These are phyloP conservation scores for Chalciporus sphaerocephalus DNA, from an alignment of 768 basidiomycete species.

Conservation along the genomic window DNA sequence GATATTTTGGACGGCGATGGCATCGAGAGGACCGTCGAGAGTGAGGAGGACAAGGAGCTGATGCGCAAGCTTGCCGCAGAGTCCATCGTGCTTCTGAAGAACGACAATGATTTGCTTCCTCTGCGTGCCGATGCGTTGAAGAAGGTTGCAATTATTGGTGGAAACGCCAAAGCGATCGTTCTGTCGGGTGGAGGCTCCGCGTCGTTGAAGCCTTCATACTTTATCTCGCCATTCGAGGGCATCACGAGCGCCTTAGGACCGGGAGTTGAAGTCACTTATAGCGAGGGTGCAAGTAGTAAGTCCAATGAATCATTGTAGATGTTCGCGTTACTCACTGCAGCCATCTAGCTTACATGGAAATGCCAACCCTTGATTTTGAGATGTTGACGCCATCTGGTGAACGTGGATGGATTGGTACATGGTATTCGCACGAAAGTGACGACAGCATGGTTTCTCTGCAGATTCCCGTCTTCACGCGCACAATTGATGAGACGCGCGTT, in stretches of 20 bases:
- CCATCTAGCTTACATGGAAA: conserved; percentile 57
- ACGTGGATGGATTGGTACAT: conserved; percentile 63
- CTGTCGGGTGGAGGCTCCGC: conserved; percentile 81
- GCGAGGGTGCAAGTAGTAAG: conserved; percentile 67
- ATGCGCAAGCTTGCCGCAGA: conserved; percentile 66
- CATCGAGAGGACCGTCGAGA: conserved; percentile 58
- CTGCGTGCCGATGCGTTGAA: conserved; percentile 44
- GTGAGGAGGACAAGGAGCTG: conserved; percentile 54
- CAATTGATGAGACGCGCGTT: conserved; percentile 61
- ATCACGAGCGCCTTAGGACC: conserved; percentile 51
- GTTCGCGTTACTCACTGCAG: too few species aligned
- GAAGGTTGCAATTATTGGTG: conserved; percentile 74
- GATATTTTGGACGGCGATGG: conserved; percentile 76
- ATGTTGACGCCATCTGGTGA: conserved; percentile 54
- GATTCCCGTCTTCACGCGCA: conserved; percentile 38
- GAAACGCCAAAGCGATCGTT: conserved; percentile 56
- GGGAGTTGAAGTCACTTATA: conserved; percentile 57
- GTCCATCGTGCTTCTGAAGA: conserved; percentile 74
- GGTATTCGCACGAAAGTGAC: conserved; percentile 54
- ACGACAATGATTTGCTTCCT: conserved; percentile 42
- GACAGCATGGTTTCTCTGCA: conserved; percentile 49
- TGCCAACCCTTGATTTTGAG: conserved; percentile 67
- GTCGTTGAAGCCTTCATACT: conserved; percentile 67
- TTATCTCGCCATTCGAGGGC: conserved; percentile 73
- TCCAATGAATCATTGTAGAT: too few species aligned